Base-by-base conservation (phyloP, 495 filamentous ascomycete species). In the Coniosporium apollinis region DNA sequence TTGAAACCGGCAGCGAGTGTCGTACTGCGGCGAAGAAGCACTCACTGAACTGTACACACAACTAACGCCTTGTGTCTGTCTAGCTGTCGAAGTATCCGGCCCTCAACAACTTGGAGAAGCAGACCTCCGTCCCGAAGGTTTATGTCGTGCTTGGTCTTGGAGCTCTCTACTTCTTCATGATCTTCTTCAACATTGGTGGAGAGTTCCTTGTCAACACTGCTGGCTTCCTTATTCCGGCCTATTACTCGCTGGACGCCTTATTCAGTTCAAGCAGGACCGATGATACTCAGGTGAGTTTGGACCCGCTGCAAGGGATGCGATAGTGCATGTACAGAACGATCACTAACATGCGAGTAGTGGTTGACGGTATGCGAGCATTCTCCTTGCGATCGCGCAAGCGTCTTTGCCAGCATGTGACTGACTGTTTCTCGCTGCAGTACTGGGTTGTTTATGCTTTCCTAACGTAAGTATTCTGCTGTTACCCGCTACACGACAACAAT, bases 171-270 rank as follows among this genome's bases (percentile, higher is more conserved):
- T 85, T 93, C 69, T 94, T 94, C 72, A 72, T 99, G 13, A 81
- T 96, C 61, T 79, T 96, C 69, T 91, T 99, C 70, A 99, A 99
- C 71, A 86, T 94, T 47, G 89, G 83, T 42, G 87, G 89, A 51
- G 82, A 89, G 57, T 79, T 96, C 57, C 72, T 99, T 44, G 89
- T 91, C 54, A 99, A 99, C 64, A 64, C 91, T 43, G 91, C 91
- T 35, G 89, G 89, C 35, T 99, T 96, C 55, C 56, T 86, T 33
- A 67, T 99, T 42, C 89, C 89, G 31, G 86, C 77, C 38, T 99
- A 99, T 67, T 99, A 94, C 58, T 94, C 86, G 22, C 65, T 99
- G 26, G 68, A 77, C 42, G 87, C 89, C 15, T 63, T 99, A 38
- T 96, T 96, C 64, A 84, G 74, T 38, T 48, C 72, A 18, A 62